Conservation (phyloP, 164 flowering plant species). For the Chimonanthus salicifolius region DNA sequence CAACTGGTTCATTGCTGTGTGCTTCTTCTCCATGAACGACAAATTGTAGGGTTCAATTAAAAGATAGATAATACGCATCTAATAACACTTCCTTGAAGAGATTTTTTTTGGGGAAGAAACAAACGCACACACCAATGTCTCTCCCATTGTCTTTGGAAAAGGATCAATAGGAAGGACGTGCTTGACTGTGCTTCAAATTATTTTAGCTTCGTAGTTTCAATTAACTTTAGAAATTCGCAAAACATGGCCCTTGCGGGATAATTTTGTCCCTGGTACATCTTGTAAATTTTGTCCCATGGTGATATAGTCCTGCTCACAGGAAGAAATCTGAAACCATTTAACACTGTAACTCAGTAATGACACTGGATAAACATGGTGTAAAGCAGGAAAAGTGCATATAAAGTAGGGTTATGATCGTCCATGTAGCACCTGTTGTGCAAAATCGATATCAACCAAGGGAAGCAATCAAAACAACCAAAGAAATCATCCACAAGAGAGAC, state of each 20-base stretch:
- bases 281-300: background rate
- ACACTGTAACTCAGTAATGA: background rate
- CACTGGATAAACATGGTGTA: background rate
- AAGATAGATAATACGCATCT: too few species aligned
- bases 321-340: background rate
- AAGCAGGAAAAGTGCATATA: background rate
- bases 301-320: background rate
- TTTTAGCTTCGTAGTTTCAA: background rate
- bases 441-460: too few species aligned
- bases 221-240: background rate
- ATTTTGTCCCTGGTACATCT: background rate
- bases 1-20: too few species aligned
- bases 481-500: too few species aligned
- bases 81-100: background rate
- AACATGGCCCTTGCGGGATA: background rate
- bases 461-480: background rate
- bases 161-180: background rate
- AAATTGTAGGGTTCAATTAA: too few species aligned
- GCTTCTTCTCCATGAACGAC: too few species aligned
- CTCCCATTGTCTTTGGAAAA: background rate
- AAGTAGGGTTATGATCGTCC: too few species aligned
- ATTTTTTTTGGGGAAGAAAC: background rate
- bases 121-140: background rate
- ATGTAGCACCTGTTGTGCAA: too few species aligned
- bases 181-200: too few species aligned